Conservation (phyloP, 2,329 filamentous ascomycete species). For the Arthrinium phaeospermum region DNA sequence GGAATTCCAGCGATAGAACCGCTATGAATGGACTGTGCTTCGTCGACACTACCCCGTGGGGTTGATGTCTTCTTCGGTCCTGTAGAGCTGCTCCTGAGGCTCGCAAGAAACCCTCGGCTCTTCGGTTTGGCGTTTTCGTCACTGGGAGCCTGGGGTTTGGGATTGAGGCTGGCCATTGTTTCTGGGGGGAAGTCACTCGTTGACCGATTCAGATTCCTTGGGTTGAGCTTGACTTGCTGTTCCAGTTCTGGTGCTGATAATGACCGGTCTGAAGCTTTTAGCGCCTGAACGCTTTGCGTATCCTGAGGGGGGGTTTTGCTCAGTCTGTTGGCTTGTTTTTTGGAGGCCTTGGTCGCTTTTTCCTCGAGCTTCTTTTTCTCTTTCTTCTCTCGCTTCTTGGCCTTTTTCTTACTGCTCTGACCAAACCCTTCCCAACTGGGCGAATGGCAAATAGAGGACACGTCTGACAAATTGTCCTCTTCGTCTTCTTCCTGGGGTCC, state of each 20-base stretch:
- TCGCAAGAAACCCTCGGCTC: conserved; percentile 37
- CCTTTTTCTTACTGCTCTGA: conserved; percentile 58
- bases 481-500: conserved; percentile 40
- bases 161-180: conserved; percentile 29
- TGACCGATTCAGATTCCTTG: conserved; percentile 28
- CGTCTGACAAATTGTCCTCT: conserved; percentile 45
- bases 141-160: conserved; percentile 17
- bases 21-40: conserved; percentile 24
- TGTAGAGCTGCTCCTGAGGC: conserved; percentile 35
- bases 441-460: conserved; percentile 63
- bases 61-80: conserved; percentile 34
- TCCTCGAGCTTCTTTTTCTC: conserved; percentile 45
- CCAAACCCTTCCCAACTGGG: conserved; percentile 66
- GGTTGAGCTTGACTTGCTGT: conserved; percentile 27
- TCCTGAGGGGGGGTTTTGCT: conserved; percentile 43
- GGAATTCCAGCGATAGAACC: conserved; percentile 24
- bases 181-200: conserved; percentile 24
- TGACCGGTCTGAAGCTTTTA: conserved; percentile 35
- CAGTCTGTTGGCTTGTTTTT: conserved; percentile 44
- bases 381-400: conserved; percentile 47
- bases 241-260: conserved; percentile 36
- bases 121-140: conserved; percentile 34
- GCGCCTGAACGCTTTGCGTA: conserved; percentile 31
- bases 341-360: conserved; percentile 44
- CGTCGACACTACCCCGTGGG: conserved; percentile 28